These are phyloP conservation scores for Cyberlindnera xylosilytica DNA, from an alignment of 805 yeast genomes.

Conservation along the genomic window DNA sequence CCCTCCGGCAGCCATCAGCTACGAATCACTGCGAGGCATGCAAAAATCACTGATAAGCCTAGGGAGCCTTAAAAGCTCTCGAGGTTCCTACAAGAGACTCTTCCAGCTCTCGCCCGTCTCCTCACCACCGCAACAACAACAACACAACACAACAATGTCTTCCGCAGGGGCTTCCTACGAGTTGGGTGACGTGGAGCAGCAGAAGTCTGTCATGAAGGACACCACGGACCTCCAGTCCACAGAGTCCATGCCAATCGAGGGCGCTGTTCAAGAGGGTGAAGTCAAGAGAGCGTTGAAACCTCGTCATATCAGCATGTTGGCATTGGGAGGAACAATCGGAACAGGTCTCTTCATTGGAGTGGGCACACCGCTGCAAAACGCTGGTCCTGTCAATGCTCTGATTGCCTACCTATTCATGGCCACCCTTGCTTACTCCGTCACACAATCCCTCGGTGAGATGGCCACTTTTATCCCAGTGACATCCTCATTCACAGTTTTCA, in stretches of 20 bases:
- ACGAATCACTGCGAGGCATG: neutral
- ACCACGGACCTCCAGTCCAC: conserved; percentile 1
- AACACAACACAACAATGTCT: conserved; percentile 4
- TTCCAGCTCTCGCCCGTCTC: neutral
- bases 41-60: conserved; percentile 7
- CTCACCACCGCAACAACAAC: neutral
- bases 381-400: conserved; percentile 70
- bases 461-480: conserved; percentile 72
- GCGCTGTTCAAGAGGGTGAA: conserved; percentile 35
- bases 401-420: conserved; percentile 68
- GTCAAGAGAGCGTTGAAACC: conserved; percentile 60
- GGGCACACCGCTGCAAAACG: conserved; percentile 46
- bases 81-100: neutral
- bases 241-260: conserved; percentile 12
- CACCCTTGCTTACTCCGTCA: conserved; percentile 58
- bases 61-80: conserved; percentile 5
- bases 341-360: conserved; percentile 74
- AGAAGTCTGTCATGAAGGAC: neutral
- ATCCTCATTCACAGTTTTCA: conserved; percentile 64
- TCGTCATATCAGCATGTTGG: conserved; percentile 72
- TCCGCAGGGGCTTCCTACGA: conserved; percentile 6
- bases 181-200: conserved; percentile 13
- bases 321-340: conserved; percentile 78
- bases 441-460: conserved; percentile 78
- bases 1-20: neutral